Conservation (phyloP, 176 grass and related monocot genomes). For the Leersia perrieri region DNA sequence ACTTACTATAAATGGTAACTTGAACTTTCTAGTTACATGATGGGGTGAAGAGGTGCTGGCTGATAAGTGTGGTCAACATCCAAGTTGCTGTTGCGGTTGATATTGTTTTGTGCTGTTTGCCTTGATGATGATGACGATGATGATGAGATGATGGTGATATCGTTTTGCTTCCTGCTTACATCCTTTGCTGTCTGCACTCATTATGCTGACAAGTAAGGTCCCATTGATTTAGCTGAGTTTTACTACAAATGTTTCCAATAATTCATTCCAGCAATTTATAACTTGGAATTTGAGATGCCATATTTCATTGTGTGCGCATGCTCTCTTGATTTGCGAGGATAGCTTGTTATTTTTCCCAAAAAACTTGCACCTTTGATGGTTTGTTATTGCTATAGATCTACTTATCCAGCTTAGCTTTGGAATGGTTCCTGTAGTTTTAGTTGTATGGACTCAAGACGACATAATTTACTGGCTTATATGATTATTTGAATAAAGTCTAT, state of each 20-base stretch:
- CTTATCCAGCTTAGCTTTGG: not conserved
- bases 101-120: conserved; percentile 54
- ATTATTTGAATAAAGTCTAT: not conserved
- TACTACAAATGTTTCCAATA: not conserved
- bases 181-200: conserved; percentile 40
- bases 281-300: not conserved
- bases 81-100: conserved; percentile 59
- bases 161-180: conserved; percentile 27
- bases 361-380: not conserved
- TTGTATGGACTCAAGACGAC: not conserved
- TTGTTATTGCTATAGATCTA: not conserved
- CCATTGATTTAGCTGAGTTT: conserved; percentile 25
- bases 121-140: conserved; percentile 52
- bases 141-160: conserved; percentile 39
- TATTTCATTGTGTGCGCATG: not conserved
- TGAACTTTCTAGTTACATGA: conserved; percentile 73
- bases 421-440: not conserved
- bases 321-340: not conserved
- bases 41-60: conserved; percentile 55
- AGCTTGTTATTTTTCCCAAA: not conserved
- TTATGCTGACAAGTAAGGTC: conserved; percentile 58
- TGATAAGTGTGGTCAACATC: conserved; percentile 54
- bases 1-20: conserved; percentile 44
- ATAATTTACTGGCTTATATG: not conserved
- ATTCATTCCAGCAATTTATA: not conserved